Conservation (phyloP, 1,284 basidiomycete species). For the Mycena citricolor region DNA sequence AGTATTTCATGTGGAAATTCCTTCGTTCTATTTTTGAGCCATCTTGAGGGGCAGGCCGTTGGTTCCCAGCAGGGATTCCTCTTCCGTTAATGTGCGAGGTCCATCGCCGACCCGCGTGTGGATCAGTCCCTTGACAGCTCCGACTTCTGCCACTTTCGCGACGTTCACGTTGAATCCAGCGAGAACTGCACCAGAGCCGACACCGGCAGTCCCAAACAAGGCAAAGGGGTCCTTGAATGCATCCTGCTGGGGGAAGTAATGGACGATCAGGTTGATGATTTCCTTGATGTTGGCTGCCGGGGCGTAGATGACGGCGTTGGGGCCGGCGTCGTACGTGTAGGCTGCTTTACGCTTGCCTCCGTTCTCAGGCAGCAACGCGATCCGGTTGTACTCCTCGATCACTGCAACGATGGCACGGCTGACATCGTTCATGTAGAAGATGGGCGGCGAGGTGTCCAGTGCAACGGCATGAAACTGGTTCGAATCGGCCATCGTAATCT, state of each 20-base stretch:
- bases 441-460: conserved; percentile 95
- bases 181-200: conserved; percentile 46
- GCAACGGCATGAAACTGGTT: conserved; percentile 99
- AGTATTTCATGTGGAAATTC: too few species aligned
- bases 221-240: conserved; percentile 76
- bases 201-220: conserved; percentile 48
- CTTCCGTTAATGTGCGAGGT: conserved; percentile 62
- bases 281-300: conserved; percentile 74
- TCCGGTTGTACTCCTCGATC: conserved; percentile 93
- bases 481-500: conserved; percentile 94
- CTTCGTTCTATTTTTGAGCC: too few species aligned
- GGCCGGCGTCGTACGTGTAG: conserved; percentile 98
- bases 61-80: conserved; percentile 55
- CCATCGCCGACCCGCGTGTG: conserved; percentile 92
- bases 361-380: conserved; percentile 49
- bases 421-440: conserved; percentile 99
- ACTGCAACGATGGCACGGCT: conserved; percentile 82
- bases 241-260: conserved; percentile 82
- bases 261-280: conserved; percentile 73
- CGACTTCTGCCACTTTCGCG: conserved; percentile 69
- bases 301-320: conserved; percentile 98
- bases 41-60: conserved; percentile 53
- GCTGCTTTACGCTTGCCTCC: conserved; percentile 79
- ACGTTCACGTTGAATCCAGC: conserved; percentile 80
- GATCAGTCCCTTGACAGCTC: conserved; percentile 84